A percentile compares a stretch with the other conserved stretches of the same genome.
phyloP scores from a whole-genome alignment of 345 rosid species.

The Zanthoxylum bungeanum region DNA sequence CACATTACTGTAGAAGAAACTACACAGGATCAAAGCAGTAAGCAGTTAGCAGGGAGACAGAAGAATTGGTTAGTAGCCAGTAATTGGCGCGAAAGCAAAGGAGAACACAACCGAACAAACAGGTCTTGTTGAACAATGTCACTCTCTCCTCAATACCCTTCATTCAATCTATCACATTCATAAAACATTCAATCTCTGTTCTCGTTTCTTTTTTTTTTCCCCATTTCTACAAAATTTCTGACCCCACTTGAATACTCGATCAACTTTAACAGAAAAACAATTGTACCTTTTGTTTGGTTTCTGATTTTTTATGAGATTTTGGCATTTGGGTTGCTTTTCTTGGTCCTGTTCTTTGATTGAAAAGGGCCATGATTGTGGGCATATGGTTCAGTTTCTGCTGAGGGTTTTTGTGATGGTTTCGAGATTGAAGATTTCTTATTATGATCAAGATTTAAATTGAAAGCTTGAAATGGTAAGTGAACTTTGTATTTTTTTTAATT shows the following conservation, averaged over 20 bases:
- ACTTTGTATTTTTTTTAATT: background rate
- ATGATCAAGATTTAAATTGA: conserved; percentile 14
- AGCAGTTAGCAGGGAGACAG: conserved; percentile 12
- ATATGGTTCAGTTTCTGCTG: conserved; percentile 9
- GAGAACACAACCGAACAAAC: conserved; percentile 51
- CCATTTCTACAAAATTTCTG: conserved; percentile 15
- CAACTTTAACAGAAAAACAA: background rate
- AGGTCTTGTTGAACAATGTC: conserved; percentile 54
- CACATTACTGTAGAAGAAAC: background rate
- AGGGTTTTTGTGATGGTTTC: conserved; percentile 2
- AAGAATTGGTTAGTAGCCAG: conserved; percentile 56
- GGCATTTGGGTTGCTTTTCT: conserved; percentile 18
- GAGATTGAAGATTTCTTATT: too few species aligned
- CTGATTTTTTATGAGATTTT: conserved; percentile 4
- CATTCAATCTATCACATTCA: conserved; percentile 28
- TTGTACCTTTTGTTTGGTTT: background rate
- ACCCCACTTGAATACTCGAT: conserved; percentile 14
- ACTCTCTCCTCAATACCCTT: conserved; percentile 29
- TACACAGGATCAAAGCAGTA: background rate
- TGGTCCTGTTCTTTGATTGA: conserved; percentile 11
- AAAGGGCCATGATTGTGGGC: conserved; percentile 4
- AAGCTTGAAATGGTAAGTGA: conserved; percentile 48
- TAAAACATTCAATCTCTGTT: conserved; percentile 13
- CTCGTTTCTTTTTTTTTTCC: conserved; percentile 14
- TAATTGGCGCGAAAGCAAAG: conserved; percentile 79